Evolutionary conservation across 2,329 filamentous ascomycete genomes (phyloP), one percentile per base, ranked within the genome.

Genomic region (Fusarium newnesense): DNA sequence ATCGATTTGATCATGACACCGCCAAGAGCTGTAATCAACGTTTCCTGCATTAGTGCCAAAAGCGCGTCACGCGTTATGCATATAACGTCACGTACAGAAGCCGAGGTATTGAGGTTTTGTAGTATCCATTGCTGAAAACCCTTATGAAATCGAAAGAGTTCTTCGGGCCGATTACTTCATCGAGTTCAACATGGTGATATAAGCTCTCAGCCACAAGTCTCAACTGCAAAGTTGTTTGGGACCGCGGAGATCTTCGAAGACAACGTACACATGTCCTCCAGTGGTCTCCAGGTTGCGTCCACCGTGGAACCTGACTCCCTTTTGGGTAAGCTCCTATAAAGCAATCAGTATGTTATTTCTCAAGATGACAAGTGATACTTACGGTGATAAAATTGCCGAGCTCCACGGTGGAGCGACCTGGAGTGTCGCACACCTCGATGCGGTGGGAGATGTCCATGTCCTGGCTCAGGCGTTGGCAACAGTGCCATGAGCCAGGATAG

Each of bases 221-320:
- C 24, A 24, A 24, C 24, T 24, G 24, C 3, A 24, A 24, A 24
- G 24, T 28, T 37, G 50, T n/a, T 50, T 50, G 9, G 15, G 19
- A 9, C 34, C 90, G 56, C 88, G 85, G 56, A 91, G 87, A 74
- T 93, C 90, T 11, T 85, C 81, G 74, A 92, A 91, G 9, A 85
- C 86, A 30, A 91, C 80, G 64, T 86, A 88, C 36, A 90, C 84
- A 54, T 82, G 85, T 8, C 85, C 84, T 49, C 79, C 79, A 34
- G 77, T 75, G 8, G 78, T 68, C 21, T 82, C 79, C 3, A 86
- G 69, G 32, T 83, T 80, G 16, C 79, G 82, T 12, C 76, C 78
- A 26, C 85, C 85, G 36, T 83, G 79, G 54, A 82, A 81, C 19
- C 43, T 78, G 70, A 50, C 78, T 61, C 82, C 82, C 64, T 75